phyloP scores from a whole-genome alignment of 352 stramenopile species.

The Vaucheria bursata region DNA sequence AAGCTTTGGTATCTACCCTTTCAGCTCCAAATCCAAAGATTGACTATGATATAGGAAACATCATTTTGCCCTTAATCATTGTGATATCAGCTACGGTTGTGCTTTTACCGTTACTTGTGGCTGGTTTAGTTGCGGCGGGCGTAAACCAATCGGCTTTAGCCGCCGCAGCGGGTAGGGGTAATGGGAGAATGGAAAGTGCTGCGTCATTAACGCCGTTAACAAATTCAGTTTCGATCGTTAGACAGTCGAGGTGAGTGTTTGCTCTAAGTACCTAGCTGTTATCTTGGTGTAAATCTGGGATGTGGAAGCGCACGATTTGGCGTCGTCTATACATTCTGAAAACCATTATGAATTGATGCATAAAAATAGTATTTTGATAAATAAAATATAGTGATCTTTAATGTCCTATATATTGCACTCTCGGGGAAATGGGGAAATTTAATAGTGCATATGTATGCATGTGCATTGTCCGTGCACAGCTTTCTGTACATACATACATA shows the following conservation, averaged over 20 bases:
- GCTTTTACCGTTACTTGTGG: slow-evolving; percentile 1
- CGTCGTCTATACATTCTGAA: no score
- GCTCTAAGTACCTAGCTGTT: no score
- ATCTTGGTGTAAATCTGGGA: no score
- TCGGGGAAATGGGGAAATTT: no score
- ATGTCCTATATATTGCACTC: no score
- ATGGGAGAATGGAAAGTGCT: background rate
- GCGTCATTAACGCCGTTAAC: background rate
- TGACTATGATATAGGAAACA: background rate
- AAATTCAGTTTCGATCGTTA: background rate
- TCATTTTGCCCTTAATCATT: background rate
- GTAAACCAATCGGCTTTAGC: background rate
- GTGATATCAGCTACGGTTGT: background rate
- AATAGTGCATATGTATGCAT: no score
- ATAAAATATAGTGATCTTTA: no score
- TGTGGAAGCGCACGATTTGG: no score
- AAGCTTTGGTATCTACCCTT: background rate
- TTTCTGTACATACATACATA: no score
- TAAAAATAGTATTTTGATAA: no score
- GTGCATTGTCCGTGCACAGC: no score
- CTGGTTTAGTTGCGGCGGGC: background rate
- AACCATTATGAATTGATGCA: no score
- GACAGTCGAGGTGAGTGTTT: slow-evolving; percentile 3
- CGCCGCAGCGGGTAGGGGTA: background rate
- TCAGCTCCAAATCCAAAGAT: background rate